These are phyloP conservation scores for Raddia guianensis DNA, from an alignment of 176 grass and related monocot genomes.

Conservation along the genomic window DNA sequence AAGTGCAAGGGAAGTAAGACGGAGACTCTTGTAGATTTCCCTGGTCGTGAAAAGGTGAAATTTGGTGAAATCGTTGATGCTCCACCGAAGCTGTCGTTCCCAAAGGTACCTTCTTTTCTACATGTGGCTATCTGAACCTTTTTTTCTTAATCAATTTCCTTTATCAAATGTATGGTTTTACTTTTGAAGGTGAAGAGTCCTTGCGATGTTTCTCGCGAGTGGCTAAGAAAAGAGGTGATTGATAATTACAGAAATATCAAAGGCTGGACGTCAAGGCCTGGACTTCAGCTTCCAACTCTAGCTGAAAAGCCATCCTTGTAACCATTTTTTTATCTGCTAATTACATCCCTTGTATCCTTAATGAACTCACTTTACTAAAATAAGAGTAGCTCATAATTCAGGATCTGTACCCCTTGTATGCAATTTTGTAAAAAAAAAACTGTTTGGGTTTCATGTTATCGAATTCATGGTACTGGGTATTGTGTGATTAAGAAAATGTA, in stretches of 20 bases:
- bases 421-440: slow-evolving; percentile 13
- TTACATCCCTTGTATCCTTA: not conserved
- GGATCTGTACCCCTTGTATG: slow-evolving; percentile 8
- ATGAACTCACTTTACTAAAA: slow-evolving; percentile 14
- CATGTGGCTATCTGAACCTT: not conserved
- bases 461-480: slow-evolving; percentile 2
- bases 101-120: slow-evolving; percentile 61
- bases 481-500: slow-evolving; percentile 13
- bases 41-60: slow-evolving; percentile 73
- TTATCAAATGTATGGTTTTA: slow-evolving; percentile 13
- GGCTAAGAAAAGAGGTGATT: slow-evolving; percentile 72
- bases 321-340: slow-evolving; percentile 31
- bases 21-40: slow-evolving; percentile 59
- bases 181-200: slow-evolving; percentile 53
- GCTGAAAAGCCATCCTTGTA: slow-evolving; percentile 47
- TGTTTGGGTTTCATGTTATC: not conserved
- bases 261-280: slow-evolving; percentile 84
- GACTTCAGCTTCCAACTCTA: slow-evolving; percentile 64
- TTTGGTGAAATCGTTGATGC: slow-evolving; percentile 90
- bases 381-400: slow-evolving; percentile 31
- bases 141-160: slow-evolving; percentile 20
- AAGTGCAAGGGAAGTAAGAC: slow-evolving; percentile 63
- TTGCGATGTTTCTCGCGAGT: slow-evolving; percentile 70
- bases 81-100: slow-evolving; percentile 80
- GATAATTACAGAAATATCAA: slow-evolving; percentile 85